Conservation (phyloP, 129 eudicot genomes). For the Tanacetum coccineum region DNA sequence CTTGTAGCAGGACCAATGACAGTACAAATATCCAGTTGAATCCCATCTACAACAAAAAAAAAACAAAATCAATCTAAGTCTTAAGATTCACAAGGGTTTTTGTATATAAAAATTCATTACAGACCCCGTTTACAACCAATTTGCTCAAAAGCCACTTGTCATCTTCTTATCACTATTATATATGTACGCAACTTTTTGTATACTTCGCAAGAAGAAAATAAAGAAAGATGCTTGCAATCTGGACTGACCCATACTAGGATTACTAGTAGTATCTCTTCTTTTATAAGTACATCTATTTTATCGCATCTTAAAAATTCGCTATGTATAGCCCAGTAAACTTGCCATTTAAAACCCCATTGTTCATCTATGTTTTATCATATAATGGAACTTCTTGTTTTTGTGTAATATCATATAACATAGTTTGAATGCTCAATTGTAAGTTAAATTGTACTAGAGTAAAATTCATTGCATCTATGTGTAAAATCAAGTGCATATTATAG, state of each 20-base stretch:
- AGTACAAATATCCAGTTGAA: constrained; percentile 85
- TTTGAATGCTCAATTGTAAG: too few relatives aligned
- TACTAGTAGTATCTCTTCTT: not conserved
- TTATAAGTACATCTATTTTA: not conserved
- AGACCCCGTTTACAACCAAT: not conserved
- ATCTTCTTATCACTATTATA: not conserved
- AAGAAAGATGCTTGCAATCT: not conserved
- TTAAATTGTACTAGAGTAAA: not conserved
- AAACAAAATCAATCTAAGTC: not conserved
- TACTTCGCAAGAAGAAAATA: not conserved
- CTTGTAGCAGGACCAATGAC: constrained; percentile 76
- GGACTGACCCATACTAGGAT: not conserved
- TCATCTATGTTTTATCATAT: not conserved
- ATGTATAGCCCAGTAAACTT: not conserved
- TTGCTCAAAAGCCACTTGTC: not conserved
- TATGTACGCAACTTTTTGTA: not conserved
- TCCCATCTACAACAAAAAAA: constrained; percentile 64
- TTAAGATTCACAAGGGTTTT: not conserved
- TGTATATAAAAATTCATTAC: constrained; percentile 1
- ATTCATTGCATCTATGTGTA: too few relatives aligned
- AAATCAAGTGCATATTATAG: not conserved
- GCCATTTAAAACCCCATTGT: not conserved
- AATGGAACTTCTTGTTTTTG: not conserved
- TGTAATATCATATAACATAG: not conserved
- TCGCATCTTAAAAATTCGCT: not conserved